Conservation (phyloP, 1,139 yeast genomes). For the Suhomyces panamericanus region DNA sequence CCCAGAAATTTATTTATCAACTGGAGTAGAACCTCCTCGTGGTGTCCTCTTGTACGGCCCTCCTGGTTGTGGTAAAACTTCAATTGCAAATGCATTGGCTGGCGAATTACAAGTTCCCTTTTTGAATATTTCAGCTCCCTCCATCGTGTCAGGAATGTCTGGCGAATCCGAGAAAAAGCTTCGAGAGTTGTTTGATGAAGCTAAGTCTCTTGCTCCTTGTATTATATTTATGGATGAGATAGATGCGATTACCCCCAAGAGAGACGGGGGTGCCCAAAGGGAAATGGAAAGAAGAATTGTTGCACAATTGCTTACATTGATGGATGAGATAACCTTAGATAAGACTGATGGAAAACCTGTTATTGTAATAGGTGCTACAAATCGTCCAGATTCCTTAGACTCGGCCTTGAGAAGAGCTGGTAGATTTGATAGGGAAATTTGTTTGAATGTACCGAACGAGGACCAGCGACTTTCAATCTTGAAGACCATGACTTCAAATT, state of each 20-base stretch:
- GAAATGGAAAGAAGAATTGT: conserved; percentile 98
- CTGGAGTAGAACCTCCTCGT: conserved; percentile 96
- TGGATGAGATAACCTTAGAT: conserved; percentile 87
- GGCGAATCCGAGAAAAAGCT: conserved; percentile 96
- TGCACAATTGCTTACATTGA: conserved; percentile 88
- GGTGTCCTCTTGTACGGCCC: conserved; percentile 96
- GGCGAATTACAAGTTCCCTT: conserved; percentile 94
- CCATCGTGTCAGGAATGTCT: conserved; percentile 99
- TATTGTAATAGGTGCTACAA: conserved; percentile 51
- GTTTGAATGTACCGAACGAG: conserved; percentile 90
- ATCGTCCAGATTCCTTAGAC: conserved; percentile 50
- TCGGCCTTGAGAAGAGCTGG: conserved; percentile 52
- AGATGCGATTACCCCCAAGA: conserved; percentile 96
- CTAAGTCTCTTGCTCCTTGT: conserved; percentile 87
- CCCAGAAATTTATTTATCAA: conserved; percentile 83
- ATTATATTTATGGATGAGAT: conserved; percentile 92
- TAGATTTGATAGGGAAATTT: conserved; percentile 48
- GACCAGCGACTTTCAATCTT: conserved; percentile 75
- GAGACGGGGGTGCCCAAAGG: conserved; percentile 94
- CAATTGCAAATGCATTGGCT: conserved; percentile 93
- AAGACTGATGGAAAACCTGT: conserved; percentile 93
- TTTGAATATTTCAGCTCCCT: conserved; percentile 88
- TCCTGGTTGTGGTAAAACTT: conserved; percentile 98
- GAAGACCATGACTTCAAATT: conserved; percentile 64
- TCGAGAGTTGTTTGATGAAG: conserved; percentile 92